A percentile compares a stretch with the other conserved stretches of the same genome.
phyloP scores from a whole-genome alignment of 2,329 filamentous ascomycete species.

The Colletotrichum sp. region DNA sequence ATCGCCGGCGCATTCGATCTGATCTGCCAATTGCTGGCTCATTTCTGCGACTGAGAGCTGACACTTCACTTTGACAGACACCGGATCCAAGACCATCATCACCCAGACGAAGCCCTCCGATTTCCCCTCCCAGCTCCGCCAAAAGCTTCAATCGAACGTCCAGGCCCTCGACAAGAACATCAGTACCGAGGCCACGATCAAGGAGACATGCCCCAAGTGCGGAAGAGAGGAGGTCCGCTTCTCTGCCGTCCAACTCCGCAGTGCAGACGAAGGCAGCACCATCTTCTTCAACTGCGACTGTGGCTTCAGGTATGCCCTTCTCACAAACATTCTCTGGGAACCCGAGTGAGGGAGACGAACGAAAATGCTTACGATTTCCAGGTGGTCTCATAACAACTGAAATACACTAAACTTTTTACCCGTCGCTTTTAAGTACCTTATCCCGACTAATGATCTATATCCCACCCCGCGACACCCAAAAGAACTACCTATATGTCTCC shows the following conservation, averaged over 20 bases:
- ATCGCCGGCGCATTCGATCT: neutral
- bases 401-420: slow-evolving; percentile 20
- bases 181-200: slow-evolving; percentile 72
- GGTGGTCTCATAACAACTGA: slow-evolving; percentile 67
- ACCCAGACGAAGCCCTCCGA: slow-evolving; percentile 88
- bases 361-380: slow-evolving; percentile 37
- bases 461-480: slow-evolving; percentile 9
- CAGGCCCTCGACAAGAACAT: slow-evolving; percentile 82
- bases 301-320: slow-evolving; percentile 72
- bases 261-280: slow-evolving; percentile 94
- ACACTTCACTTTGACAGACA: slow-evolving; percentile 55
- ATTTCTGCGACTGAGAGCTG: neutral
- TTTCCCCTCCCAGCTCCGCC: slow-evolving; percentile 87
- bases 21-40: neutral
- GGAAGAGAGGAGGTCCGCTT: slow-evolving; percentile 83
- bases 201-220: slow-evolving; percentile 80
- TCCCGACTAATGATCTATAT: slow-evolving; percentile 20
- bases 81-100: slow-evolving; percentile 74
- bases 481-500: neutral
- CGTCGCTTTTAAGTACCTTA: slow-evolving; percentile 18
- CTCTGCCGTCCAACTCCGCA: slow-evolving; percentile 83
- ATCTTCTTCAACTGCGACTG: slow-evolving; percentile 91
- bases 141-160: slow-evolving; percentile 82
- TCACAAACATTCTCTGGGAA: neutral
- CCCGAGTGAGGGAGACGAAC: neutral